Percentiles rank a stretch among this genome's conserved stretches.
phyloP scores from a whole-genome alignment of 23 red algal species.

The Gracilaria caudata region DNA sequence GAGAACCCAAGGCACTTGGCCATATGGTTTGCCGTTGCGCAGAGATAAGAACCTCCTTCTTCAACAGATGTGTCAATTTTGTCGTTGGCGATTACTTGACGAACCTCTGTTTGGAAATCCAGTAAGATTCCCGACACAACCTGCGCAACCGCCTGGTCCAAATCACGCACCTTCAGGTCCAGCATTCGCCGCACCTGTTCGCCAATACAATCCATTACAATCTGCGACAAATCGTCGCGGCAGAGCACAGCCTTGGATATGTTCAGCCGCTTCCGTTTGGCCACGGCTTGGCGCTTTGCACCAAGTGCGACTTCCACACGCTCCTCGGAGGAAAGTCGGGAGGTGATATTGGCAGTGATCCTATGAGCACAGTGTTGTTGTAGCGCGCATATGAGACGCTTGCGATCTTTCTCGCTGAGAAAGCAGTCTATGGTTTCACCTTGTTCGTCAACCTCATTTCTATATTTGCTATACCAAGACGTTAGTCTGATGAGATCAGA shows the following conservation, averaged over 20 bases:
- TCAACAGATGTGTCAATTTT: constrained; percentile 29
- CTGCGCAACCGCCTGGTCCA: constrained; percentile 63
- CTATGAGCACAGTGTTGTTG: constrained; percentile 55
- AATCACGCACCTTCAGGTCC: constrained; percentile 51
- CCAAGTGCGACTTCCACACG: neutral
- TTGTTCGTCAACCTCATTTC: constrained; percentile 58
- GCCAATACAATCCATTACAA: constrained; percentile 39
- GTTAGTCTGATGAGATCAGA: constrained; percentile 51
- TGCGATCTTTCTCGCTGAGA: constrained; percentile 44
- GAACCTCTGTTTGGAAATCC: constrained; percentile 50
- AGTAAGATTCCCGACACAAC: constrained; percentile 33
- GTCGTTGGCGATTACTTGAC: constrained; percentile 42
- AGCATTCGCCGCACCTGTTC: constrained; percentile 52
- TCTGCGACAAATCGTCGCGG: constrained; percentile 33
- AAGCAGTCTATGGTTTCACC: constrained; percentile 57
- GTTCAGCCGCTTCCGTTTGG: neutral
- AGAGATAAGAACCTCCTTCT: constrained; percentile 36
- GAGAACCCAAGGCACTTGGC: constrained; percentile 69
- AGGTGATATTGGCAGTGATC: constrained; percentile 28
- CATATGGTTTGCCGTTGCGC: constrained; percentile 70
- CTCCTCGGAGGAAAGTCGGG: constrained; percentile 7
- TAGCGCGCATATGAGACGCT: constrained; percentile 54
- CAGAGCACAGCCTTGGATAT: constrained; percentile 15
- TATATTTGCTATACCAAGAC: constrained; percentile 61
- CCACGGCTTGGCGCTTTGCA: neutral